phyloP scores from a whole-genome alignment of 2,329 filamentous ascomycete species.

The Pyrenophora graminea region DNA sequence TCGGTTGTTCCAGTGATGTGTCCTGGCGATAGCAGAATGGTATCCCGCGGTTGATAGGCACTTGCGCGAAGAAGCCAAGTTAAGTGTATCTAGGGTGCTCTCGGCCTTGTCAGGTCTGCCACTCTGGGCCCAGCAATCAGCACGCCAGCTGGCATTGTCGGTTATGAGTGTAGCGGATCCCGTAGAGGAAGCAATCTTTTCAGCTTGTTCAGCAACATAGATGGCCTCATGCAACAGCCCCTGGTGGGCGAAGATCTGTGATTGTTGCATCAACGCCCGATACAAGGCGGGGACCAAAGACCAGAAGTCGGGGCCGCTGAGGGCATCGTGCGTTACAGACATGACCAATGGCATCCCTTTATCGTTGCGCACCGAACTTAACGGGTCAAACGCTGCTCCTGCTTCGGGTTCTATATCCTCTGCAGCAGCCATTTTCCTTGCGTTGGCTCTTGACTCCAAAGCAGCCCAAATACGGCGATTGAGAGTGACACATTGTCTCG shows the following conservation, averaged over 20 bases:
- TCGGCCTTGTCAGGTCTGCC: constrained; percentile 56
- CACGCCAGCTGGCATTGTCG: constrained; percentile 51
- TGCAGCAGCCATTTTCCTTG: constrained; percentile 20
- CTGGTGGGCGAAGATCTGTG: constrained; percentile 77
- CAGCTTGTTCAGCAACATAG: constrained; percentile 83
- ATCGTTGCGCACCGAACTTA: constrained; percentile 37
- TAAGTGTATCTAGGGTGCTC: constrained; percentile 59
- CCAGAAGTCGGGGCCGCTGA: constrained; percentile 75
- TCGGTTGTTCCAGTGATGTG: constrained; percentile 54
- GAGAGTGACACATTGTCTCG: constrained; percentile 54
- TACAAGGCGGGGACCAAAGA: constrained; percentile 74
- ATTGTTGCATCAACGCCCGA: constrained; percentile 72
- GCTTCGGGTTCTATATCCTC: constrained; percentile 21
- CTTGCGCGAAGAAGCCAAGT: constrained; percentile 44
- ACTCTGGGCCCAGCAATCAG: constrained; percentile 56
- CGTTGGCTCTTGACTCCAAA: constrained; percentile 49
- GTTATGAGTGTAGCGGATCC: constrained; percentile 61
- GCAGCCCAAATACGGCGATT: constrained; percentile 58
- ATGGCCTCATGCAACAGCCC: constrained; percentile 87
- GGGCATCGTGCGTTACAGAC: constrained; percentile 51
- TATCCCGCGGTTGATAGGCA: constrained; percentile 58
- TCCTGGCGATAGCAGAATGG: constrained; percentile 54
- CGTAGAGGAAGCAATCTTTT: constrained; percentile 73
- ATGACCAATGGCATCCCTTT: constrained; percentile 41
- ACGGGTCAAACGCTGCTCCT: constrained; percentile 28